These are phyloP conservation scores for Adansonia grandidieri DNA, from an alignment of 441 rosid genomes.

Conservation along the genomic window DNA sequence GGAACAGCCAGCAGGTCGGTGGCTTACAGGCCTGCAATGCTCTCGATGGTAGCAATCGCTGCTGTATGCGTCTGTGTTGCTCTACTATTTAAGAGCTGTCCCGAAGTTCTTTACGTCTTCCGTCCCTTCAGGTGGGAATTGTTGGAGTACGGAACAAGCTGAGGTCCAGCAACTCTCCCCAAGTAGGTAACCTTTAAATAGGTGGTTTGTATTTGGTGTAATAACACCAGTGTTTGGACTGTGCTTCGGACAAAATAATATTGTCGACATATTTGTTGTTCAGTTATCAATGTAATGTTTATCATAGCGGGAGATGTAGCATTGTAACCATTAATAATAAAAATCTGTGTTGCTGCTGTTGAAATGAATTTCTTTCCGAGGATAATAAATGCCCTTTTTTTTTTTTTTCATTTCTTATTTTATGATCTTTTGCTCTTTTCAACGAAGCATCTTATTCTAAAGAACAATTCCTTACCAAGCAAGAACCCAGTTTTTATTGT, in stretches of 20 bases:
- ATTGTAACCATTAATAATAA: background rate
- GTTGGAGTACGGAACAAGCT: conserved; percentile 75
- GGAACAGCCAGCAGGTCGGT: conserved; percentile 49
- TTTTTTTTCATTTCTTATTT: background rate
- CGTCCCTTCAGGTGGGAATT: conserved; percentile 95
- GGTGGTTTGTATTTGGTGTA: conserved; percentile 17
- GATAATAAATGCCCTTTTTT: background rate
- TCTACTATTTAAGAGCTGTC: conserved; percentile 86
- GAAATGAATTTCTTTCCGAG: background rate
- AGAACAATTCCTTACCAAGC: background rate
- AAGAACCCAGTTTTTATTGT: background rate
- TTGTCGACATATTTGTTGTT: conserved; percentile 1
- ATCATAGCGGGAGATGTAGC: background rate
- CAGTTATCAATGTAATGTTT: conserved; percentile 13
- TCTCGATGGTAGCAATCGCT: conserved; percentile 89
- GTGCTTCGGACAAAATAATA: background rate
- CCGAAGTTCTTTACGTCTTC: conserved; percentile 81
- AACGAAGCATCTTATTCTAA: background rate
- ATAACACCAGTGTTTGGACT: background rate
- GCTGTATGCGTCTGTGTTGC: conserved; percentile 96
- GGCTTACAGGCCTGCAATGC: conserved; percentile 86
- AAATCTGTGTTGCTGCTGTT: background rate
- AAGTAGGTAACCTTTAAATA: background rate
- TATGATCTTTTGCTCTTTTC: background rate
- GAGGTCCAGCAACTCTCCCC: conserved; percentile 22